These are phyloP conservation scores for Glaciozyma martinii DNA, from an alignment of 768 basidiomycete species.

Conservation along the genomic window DNA sequence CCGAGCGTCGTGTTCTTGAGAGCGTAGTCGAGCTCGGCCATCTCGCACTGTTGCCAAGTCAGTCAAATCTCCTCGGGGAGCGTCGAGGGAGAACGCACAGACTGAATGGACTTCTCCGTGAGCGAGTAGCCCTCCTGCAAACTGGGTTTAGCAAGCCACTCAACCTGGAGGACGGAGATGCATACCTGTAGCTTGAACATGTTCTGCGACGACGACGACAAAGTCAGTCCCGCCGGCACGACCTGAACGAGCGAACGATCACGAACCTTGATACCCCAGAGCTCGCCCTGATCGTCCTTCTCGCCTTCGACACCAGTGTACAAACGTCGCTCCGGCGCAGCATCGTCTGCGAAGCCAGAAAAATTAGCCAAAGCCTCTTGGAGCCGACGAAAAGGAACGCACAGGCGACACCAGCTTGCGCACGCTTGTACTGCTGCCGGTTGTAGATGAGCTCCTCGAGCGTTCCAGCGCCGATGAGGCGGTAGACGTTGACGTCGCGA, in stretches of 20 bases:
- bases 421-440: conserved; percentile 73
- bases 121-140: conserved; percentile 60
- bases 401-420: conserved; percentile 54
- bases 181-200: conserved; percentile 51
- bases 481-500: conserved; percentile 72
- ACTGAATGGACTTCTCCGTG: conserved; percentile 68
- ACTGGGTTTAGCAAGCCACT: too few relatives aligned
- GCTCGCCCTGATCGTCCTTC: conserved; percentile 61
- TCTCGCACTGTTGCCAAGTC: background rate
- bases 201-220: conserved; percentile 41
- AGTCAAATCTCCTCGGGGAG: too few relatives aligned
- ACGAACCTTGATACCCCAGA: conserved; percentile 58
- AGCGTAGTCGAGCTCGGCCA: conserved; percentile 2
- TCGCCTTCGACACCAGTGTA: conserved; percentile 75
- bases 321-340: conserved; percentile 46
- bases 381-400: conserved; percentile 49
- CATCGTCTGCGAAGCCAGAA: background rate
- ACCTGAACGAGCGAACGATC: background rate
- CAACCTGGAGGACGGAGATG: too few relatives aligned
- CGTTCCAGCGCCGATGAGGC: conserved; percentile 75
- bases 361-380: background rate
- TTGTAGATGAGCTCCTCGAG: conserved; percentile 82
- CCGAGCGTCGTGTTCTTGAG: background rate
- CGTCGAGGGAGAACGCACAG: background rate
- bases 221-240: too few relatives aligned